These are phyloP conservation scores for Saccharata proteae DNA, from an alignment of 2,329 filamentous ascomycete species.

Conservation along the genomic window DNA sequence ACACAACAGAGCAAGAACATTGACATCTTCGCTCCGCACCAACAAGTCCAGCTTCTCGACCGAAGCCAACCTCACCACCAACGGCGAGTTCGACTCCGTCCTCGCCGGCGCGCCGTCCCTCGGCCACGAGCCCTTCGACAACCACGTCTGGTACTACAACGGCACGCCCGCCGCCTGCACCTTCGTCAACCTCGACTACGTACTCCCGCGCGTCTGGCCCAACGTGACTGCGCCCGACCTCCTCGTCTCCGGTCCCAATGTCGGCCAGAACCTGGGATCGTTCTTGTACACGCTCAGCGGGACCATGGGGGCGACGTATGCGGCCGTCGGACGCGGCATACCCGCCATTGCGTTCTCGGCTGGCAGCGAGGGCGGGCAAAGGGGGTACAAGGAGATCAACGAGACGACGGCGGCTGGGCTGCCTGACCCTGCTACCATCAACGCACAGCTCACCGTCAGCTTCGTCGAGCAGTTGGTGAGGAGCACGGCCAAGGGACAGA, in stretches of 20 bases:
- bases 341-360: conserved; percentile 40
- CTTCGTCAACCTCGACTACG: conserved; percentile 45
- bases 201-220: conserved; percentile 36
- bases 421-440: conserved; percentile 31
- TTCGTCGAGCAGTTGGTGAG: conserved; percentile 34
- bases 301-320: conserved; percentile 35
- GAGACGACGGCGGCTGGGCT: conserved; percentile 16
- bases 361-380: conserved; percentile 25
- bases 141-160: conserved; percentile 49
- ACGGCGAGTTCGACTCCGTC: conserved; percentile 35
- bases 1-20: not conserved
- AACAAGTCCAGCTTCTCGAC: conserved; percentile 28
- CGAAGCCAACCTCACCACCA: conserved; percentile 27
- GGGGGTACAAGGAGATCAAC: conserved; percentile 34
- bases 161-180: conserved; percentile 45
- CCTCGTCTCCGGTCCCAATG: conserved; percentile 45
- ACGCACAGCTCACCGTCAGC: conserved; percentile 31
- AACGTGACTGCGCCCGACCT: conserved; percentile 41
- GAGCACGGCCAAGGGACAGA: conserved; percentile 19
- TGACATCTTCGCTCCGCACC: not conserved
- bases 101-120: conserved; percentile 36
- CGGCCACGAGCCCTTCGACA: conserved; percentile 40
- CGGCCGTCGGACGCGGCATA: conserved; percentile 37
- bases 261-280: conserved; percentile 40
- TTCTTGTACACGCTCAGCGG: conserved; percentile 33